phyloP scores from a whole-genome alignment of 177 flowering plant genomes.

The Vitis hybrid region DNA sequence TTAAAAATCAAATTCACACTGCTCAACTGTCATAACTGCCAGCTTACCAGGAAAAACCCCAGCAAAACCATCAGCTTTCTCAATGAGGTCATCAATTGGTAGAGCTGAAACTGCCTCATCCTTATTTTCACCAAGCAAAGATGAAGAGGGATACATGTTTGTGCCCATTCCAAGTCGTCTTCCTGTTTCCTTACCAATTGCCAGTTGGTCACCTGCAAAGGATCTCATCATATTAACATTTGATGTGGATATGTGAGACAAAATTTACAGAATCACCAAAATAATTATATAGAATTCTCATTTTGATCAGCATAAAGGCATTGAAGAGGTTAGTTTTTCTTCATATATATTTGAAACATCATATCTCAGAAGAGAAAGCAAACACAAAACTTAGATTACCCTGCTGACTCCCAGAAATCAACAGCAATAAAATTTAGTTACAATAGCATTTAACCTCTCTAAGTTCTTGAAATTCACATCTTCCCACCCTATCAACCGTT shows the following conservation, averaged over 20 bases:
- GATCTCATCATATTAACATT: background rate
- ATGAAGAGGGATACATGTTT: constrained; percentile 82
- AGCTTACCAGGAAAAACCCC: constrained; percentile 66
- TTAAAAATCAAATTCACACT: background rate
- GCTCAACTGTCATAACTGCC: background rate
- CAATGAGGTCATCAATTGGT: constrained; percentile 65
- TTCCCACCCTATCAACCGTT: no score
- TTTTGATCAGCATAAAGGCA: no score
- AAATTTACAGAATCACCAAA: background rate
- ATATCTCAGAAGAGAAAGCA: no score
- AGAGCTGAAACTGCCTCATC: constrained; percentile 35
- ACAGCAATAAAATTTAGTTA: no score
- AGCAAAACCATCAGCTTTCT: constrained; percentile 77
- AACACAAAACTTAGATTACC: no score
- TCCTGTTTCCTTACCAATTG: constrained; percentile 84
- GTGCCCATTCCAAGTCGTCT: constrained; percentile 92
- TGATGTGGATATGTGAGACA: background rate
- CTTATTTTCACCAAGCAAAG: constrained; percentile 61
- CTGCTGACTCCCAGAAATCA: no score
- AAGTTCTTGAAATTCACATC: no score
- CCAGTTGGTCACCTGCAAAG: constrained; percentile 70
- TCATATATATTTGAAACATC: no score
- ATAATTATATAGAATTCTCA: background rate
- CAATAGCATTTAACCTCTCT: no score
- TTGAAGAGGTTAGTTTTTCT: no score